These are phyloP conservation scores for Annona cherimola DNA, from an alignment of 164 flowering plant species.

Conservation along the genomic window DNA sequence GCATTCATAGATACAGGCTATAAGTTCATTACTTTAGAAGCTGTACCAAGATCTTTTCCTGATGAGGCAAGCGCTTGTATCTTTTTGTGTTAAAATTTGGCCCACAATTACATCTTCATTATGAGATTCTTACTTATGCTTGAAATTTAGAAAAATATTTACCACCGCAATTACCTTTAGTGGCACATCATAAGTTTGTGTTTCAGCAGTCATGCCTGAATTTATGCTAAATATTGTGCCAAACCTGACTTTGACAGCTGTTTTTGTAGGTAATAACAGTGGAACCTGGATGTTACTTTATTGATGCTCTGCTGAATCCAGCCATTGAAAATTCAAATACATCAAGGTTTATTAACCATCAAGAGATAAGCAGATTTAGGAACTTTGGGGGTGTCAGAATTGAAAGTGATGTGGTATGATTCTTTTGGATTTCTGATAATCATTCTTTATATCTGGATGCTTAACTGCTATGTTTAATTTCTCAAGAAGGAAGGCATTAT, in stretches of 20 bases:
- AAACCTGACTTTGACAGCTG: neutral
- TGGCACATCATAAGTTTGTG: neutral
- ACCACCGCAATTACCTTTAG: neutral
- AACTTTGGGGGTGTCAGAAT: conserved; percentile 90
- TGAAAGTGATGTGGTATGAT: conserved; percentile 87
- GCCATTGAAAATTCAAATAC: conserved; percentile 55
- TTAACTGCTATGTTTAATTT: neutral
- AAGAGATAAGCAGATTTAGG: conserved; percentile 47
- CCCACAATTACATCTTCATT: too few relatives aligned
- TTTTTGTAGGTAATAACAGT: conserved; percentile 77
- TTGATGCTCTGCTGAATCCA: conserved; percentile 68
- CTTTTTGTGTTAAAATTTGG: too few relatives aligned
- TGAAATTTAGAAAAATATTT: too few relatives aligned
- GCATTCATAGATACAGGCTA: too few relatives aligned
- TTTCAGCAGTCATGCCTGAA: neutral
- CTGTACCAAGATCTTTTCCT: too few relatives aligned
- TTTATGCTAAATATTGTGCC: neutral
- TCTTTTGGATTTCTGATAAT: neutral
- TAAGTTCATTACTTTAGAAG: too few relatives aligned
- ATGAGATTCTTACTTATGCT: too few relatives aligned
- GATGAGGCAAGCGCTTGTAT: too few relatives aligned
- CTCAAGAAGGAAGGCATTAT: neutral
- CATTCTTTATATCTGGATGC: neutral
- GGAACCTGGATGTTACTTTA: conserved; percentile 97
- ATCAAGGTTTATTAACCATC: conserved; percentile 57